These are phyloP conservation scores for Synchytrium microbalum DNA, from an alignment of 371 early-diverging fungal genomes.

Conservation along the genomic window DNA sequence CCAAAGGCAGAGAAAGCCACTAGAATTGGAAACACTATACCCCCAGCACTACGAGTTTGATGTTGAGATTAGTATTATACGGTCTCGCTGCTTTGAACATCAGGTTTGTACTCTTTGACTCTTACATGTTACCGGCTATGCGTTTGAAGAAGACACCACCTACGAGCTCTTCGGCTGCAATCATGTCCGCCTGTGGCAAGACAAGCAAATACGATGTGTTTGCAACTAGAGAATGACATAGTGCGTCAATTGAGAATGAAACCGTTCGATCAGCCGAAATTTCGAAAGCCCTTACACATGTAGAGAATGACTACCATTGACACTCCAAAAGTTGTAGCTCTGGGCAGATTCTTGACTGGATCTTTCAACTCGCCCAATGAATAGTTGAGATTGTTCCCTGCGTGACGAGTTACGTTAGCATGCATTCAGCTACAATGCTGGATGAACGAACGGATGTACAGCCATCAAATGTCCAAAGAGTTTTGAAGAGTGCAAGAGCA, in stretches of 20 bases:
- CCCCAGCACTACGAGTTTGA: constrained; percentile 42
- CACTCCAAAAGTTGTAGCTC: constrained; percentile 23
- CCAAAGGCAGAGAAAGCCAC: constrained; percentile 65
- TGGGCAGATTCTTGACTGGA: constrained; percentile 29
- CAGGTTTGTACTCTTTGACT: neutral
- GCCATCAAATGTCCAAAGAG: constrained; percentile 5
- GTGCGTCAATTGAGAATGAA: too few species aligned
- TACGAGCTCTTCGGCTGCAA: constrained; percentile 24
- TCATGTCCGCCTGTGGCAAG: constrained; percentile 15
- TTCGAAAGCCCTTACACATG: too few species aligned
- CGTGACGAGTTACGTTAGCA: constrained; percentile 50
- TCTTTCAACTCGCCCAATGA: constrained; percentile 27
- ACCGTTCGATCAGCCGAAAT: too few species aligned
- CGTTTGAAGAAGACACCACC: constrained; percentile 54
- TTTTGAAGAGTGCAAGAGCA: constrained; percentile 42
- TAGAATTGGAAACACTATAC: constrained; percentile 53
- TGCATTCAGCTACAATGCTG: neutral
- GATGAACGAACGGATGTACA: neutral
- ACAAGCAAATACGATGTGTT: constrained; percentile 30
- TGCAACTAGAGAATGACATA: too few species aligned
- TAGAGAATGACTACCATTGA: constrained; percentile 21
- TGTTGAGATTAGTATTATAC: too few species aligned
- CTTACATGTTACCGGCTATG: constrained; percentile 40
- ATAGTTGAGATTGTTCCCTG: constrained; percentile 28
- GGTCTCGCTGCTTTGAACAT: neutral